These are phyloP conservation scores for Oropetium thomaeum DNA, from an alignment of 176 grass and related monocot genomes.

Conservation along the genomic window DNA sequence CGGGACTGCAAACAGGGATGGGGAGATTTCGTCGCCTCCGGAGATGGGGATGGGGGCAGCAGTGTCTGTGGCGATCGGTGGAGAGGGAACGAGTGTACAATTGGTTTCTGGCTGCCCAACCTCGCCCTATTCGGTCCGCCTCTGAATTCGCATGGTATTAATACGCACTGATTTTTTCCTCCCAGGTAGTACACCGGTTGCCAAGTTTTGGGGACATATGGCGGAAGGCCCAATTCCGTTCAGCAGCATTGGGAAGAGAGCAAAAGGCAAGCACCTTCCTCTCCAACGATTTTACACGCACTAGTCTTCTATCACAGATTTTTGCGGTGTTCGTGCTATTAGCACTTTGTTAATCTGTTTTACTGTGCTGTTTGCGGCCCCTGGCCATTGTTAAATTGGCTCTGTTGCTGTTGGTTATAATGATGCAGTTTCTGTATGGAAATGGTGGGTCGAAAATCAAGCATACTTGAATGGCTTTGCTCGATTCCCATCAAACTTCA, in stretches of 20 bases:
- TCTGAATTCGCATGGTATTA: neutral
- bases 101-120: too few species aligned
- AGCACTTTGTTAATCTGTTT: neutral
- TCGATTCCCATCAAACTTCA: neutral
- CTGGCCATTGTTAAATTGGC: neutral
- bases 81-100: too few species aligned
- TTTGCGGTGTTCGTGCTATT: neutral
- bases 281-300: neutral
- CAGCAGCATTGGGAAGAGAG: slow-evolving; percentile 58
- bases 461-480: neutral
- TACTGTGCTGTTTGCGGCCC: neutral
- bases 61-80: too few species aligned
- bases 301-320: neutral
- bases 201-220: slow-evolving; percentile 51
- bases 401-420: neutral
- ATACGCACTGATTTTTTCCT: neutral
- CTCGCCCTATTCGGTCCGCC: neutral
- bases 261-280: slow-evolving; percentile 46
- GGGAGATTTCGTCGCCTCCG: neutral
- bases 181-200: neutral
- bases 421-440: neutral
- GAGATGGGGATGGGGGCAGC: neutral
- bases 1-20: too few species aligned
- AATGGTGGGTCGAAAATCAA: neutral
- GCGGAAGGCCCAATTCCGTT: slow-evolving; percentile 63